Evolutionary conservation across 768 basidiomycete species (phyloP).

Genomic region (Wakefieldia striispora): DNA sequence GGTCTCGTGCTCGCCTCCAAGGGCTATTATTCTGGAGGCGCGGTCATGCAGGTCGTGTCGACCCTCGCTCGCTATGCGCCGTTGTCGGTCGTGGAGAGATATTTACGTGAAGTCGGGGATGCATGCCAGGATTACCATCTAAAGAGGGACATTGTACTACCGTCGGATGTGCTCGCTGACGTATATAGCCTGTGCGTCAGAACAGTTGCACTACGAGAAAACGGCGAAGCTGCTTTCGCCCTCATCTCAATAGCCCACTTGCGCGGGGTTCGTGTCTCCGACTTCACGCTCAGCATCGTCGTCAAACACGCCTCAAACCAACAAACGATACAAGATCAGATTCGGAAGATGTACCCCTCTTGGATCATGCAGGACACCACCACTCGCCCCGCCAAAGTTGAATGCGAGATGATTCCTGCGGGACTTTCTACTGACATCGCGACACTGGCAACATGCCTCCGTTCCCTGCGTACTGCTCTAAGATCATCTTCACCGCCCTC

Average conservation of each 20-base stretch:
- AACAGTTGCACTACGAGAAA: constrained; percentile 38
- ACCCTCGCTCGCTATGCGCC: constrained; percentile 44
- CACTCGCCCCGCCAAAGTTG: neutral
- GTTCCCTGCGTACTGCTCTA: constrained; percentile 25
- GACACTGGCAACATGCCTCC: constrained; percentile 18
- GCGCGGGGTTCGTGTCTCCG: constrained; percentile 31
- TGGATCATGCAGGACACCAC: constrained; percentile 3
- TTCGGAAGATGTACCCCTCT: constrained; percentile 11
- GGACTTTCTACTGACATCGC: constrained; percentile 4
- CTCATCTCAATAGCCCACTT: constrained; percentile 39
- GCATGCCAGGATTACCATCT: constrained; percentile 11
- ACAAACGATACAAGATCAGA: constrained; percentile 5
- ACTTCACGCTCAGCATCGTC: constrained; percentile 35
- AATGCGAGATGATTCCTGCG: neutral
- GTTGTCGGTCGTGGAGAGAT: constrained; percentile 33
- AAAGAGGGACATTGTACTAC: neutral
- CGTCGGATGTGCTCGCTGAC: constrained; percentile 10
- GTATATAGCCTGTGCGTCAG: constrained; percentile 42
- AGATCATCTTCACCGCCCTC: constrained; percentile 22
- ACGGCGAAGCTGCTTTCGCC: constrained; percentile 41
- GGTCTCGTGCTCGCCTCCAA: constrained; percentile 45
- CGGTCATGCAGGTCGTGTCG: constrained; percentile 30
- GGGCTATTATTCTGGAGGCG: constrained; percentile 36
- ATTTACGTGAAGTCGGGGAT: constrained; percentile 35
- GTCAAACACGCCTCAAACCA: constrained; percentile 25